These are phyloP conservation scores for Babesia ovis DNA, from an alignment of 169 alveolate genomes.

Conservation along the genomic window DNA sequence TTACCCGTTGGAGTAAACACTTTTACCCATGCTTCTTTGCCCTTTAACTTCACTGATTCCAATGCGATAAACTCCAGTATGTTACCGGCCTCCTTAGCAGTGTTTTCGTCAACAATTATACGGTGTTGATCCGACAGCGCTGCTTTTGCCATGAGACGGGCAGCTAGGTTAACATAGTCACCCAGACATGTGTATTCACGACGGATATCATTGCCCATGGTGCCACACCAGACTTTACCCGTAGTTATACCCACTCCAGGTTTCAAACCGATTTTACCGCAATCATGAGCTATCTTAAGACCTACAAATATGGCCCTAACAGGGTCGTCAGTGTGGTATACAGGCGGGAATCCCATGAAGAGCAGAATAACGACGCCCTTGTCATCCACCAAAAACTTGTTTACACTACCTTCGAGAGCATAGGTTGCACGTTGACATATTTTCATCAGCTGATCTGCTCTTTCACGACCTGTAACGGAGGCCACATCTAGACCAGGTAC, in stretches of 20 bases:
- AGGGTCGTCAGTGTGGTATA: slow-evolving; percentile 82
- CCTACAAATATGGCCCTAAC: slow-evolving; percentile 79
- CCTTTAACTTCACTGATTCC: slow-evolving; percentile 77
- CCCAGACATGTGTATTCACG: slow-evolving; percentile 84
- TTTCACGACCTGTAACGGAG: slow-evolving; percentile 68
- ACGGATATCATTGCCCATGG: slow-evolving; percentile 79
- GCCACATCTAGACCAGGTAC: slow-evolving; percentile 75
- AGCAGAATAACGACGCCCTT: slow-evolving; percentile 79
- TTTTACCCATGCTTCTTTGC: slow-evolving; percentile 71
- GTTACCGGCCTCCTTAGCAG: slow-evolving; percentile 71
- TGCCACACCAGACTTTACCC: slow-evolving; percentile 85
- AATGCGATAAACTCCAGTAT: slow-evolving; percentile 70
- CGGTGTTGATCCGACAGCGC: slow-evolving; percentile 54
- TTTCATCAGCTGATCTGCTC: slow-evolving; percentile 52
- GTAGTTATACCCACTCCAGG: slow-evolving; percentile 82
- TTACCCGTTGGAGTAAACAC: slow-evolving; percentile 83
- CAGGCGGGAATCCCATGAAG: slow-evolving; percentile 84
- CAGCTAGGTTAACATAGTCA: slow-evolving; percentile 79
- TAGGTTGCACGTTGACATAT: slow-evolving; percentile 58
- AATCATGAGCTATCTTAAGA: slow-evolving; percentile 70
- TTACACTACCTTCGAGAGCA: slow-evolving; percentile 75
- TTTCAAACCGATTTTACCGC: slow-evolving; percentile 70
- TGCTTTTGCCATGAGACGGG: slow-evolving; percentile 72
- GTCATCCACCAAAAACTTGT: slow-evolving; percentile 81
- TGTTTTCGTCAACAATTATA: slow-evolving; percentile 72